Percentiles rank a stretch among this genome's conserved stretches.
phyloP scores from a whole-genome alignment of 768 basidiomycete genomes.

The Lactarius deliciosus region DNA sequence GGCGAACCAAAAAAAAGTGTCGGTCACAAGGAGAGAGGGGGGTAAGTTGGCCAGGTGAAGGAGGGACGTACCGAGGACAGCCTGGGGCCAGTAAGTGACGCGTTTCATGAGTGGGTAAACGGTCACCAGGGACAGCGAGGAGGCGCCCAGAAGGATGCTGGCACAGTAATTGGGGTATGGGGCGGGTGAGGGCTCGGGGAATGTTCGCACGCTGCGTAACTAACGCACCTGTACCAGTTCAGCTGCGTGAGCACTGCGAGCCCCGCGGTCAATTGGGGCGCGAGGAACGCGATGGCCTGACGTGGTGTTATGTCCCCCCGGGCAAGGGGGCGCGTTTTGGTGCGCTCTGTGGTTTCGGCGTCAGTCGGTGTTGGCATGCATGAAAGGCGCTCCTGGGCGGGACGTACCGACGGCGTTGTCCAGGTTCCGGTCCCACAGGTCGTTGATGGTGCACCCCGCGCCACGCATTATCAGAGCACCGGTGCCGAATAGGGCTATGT shows the following conservation, averaged over 20 bases:
- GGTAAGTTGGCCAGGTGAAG: no score
- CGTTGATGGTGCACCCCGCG: conserved; percentile 98
- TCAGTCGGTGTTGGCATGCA: neutral
- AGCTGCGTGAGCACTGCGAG: conserved; percentile 85
- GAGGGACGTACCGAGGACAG: conserved; percentile 74
- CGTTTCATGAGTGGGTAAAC: conserved; percentile 98
- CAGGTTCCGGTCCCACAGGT: conserved; percentile 94
- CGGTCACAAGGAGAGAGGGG: neutral
- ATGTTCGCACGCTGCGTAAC: conserved; percentile 27
- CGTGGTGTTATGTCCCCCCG: conserved; percentile 71
- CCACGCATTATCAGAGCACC: conserved; percentile 96
- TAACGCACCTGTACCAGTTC: conserved; percentile 87
- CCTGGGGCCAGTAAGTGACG: conserved; percentile 95
- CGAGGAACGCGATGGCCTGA: conserved; percentile 82
- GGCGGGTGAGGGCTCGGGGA: no score
- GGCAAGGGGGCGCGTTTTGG: conserved; percentile 85
- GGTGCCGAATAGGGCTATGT: conserved; percentile 78
- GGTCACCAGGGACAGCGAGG: conserved; percentile 83
- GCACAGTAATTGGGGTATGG: neutral
- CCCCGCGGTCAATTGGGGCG: conserved; percentile 75
- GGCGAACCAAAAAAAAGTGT: neutral
- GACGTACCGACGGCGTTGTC: conserved; percentile 86
- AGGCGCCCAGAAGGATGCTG: conserved; percentile 90
- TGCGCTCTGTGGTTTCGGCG: conserved; percentile 57
- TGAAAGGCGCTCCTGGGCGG: neutral